Conservation (phyloP, 805 yeast genomes). For the Candida wancherniae region DNA sequence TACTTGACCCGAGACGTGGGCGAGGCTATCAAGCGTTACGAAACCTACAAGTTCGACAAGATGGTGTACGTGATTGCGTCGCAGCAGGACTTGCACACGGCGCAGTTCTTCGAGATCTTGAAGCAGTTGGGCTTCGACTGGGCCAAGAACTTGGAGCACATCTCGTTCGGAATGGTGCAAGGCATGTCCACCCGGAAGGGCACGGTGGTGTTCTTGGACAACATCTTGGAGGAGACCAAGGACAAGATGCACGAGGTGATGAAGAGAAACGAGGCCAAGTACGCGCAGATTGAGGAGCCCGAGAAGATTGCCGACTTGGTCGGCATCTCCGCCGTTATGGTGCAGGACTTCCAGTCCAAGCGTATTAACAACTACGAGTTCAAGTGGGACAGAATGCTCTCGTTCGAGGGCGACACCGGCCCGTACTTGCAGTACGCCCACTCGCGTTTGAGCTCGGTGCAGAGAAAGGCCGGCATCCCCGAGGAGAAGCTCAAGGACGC, state of each 20-base stretch:
- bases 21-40: conserved; percentile 88
- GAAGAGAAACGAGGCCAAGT: conserved; percentile 86
- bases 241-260: conserved; percentile 94
- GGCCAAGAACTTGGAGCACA: conserved; percentile 76
- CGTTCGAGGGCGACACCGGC: conserved; percentile 99
- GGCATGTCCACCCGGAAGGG: conserved; percentile 99
- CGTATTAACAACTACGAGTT: conserved; percentile 94
- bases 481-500: conserved; percentile 43
- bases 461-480: conserved; percentile 64
- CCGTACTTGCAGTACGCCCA: conserved; percentile 98
- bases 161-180: conserved; percentile 95
- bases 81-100: conserved; percentile 92
- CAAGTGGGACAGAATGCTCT: conserved; percentile 97
- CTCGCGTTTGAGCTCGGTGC: conserved; percentile 91
- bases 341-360: conserved; percentile 98
- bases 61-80: conserved; percentile 94
- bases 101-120: conserved; percentile 90
- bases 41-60: conserved; percentile 81
- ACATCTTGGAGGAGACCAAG: conserved; percentile 87
- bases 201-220: conserved; percentile 95
- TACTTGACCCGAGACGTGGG: conserved; percentile 96
- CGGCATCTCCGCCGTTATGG: conserved; percentile 97
- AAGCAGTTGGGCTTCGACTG: conserved; percentile 87
- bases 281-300: conserved; percentile 89
- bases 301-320: conserved; percentile 91